Conservation (phyloP, 345 rosid species). For the Crucihimalaya himalaica region DNA sequence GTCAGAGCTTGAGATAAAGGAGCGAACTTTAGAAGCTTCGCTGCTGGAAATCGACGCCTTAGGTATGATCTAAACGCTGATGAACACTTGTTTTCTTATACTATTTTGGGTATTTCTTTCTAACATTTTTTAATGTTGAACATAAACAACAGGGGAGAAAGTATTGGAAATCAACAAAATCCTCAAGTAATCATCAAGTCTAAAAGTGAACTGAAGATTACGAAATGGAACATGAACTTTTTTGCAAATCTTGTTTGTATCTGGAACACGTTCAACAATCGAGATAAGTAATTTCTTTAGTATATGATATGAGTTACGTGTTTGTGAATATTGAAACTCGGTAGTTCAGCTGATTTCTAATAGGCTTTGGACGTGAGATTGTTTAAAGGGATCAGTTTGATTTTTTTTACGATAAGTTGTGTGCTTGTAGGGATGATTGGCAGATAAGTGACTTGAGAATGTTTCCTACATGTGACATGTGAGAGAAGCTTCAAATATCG, state of each 20-base stretch:
- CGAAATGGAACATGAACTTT: neutral
- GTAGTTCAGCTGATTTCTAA: no score
- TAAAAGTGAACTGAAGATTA: neutral
- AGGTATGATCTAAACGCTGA: neutral
- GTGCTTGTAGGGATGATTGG: no score
- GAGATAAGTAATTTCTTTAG: no score
- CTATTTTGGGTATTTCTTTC: neutral
- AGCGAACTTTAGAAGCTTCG: neutral
- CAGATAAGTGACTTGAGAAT: no score
- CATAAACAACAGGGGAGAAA: neutral
- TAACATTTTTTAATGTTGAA: neutral
- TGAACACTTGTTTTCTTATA: neutral
- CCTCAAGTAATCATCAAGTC: neutral
- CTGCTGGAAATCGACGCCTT: conserved; percentile 4
- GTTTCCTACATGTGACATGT: no score
- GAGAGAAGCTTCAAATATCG: no score
- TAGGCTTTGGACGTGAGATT: no score
- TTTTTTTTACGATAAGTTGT: no score
- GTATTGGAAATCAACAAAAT: neutral
- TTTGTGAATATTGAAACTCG: no score
- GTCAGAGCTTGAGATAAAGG: conserved; percentile 2
- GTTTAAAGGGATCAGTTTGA: no score
- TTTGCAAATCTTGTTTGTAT: neutral
- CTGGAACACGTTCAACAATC: neutral
- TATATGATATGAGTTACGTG: no score